Evolutionary conservation across 2,329 filamentous ascomycete genomes (phyloP), one percentile per base, ranked within the genome.

Genomic region (Scedosporium dehoogii): DNA sequence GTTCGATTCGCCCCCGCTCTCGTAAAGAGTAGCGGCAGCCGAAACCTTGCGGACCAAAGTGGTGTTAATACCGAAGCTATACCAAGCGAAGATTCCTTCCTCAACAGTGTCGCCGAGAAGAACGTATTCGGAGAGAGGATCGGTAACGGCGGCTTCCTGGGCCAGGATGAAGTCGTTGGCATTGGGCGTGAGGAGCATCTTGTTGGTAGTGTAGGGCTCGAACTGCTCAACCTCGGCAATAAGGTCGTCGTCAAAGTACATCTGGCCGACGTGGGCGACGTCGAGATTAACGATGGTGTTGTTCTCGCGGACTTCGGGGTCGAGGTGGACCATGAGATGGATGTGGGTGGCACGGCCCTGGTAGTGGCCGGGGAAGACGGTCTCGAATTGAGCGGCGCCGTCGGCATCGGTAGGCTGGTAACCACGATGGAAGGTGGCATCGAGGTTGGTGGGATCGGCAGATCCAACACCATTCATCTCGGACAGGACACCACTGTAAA

Each of bases 231-330:
- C 81, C 21, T 72, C 66, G n/a, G 69, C 65, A 63, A 83, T 77
- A 41, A 85, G 76, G 65, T 76, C 75, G 68, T 84, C 79, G 71
- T 85, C 82, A 69, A 85, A 83, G 76, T 83, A 87, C 64, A 85
- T 71, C 70, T 87, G 85, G n/a, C 85, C 84, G 38, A 86, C 78
- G 70, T 87, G 83, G 2, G 80, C 77, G 57, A 81, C 77, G 38
- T 73, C 76, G 25, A 79, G 75, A 63, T 77, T 79, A 27, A 73
- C 70, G 63, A 83, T 74, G 63, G 82, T 85, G 66, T 76, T 75
- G 73, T 85, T 84, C 57, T 74, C 66, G 56, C 77, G 73, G 6
- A 76, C 68, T 10, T 70, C 71, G 29, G 72, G 71, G 60, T 70
- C 66, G 62, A 64, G 64, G 67, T 73, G 72, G 29, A 70, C 69